Evolutionary conservation across 2,329 filamentous ascomycete genomes (phyloP).

Genomic region (Ceratocystis papillata): DNA sequence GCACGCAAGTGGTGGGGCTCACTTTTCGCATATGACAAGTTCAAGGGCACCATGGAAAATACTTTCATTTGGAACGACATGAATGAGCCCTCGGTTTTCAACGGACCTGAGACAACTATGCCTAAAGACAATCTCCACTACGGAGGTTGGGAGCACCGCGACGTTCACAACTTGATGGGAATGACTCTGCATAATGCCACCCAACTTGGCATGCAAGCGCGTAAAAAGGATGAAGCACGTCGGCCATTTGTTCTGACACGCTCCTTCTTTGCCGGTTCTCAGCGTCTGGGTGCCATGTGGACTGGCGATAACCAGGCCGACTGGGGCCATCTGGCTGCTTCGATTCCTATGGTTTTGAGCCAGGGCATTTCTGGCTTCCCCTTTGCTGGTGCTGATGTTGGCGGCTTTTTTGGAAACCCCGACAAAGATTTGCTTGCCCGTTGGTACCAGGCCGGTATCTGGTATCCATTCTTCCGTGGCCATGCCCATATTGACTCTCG

Average conservation of each 20-base stretch:
- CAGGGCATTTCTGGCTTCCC: slow-evolving; percentile 89
- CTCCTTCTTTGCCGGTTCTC: slow-evolving; percentile 82
- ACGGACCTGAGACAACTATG: slow-evolving; percentile 96
- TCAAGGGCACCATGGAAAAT: slow-evolving; percentile 77
- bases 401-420: slow-evolving; percentile 96
- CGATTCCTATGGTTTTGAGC: slow-evolving; percentile 85
- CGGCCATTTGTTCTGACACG: slow-evolving; percentile 89
- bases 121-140: slow-evolving; percentile 94
- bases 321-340: slow-evolving; percentile 82
- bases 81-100: slow-evolving; percentile 99
- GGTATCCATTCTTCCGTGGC: slow-evolving; percentile 96
- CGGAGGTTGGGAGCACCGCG: slow-evolving; percentile 89
- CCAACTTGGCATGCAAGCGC: slow-evolving; percentile 68
- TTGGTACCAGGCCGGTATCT: slow-evolving; percentile 94
- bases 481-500: slow-evolving; percentile 96
- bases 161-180: slow-evolving; percentile 91
- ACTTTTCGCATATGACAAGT: slow-evolving; percentile 77
- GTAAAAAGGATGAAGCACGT: slow-evolving; percentile 73
- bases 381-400: slow-evolving; percentile 89
- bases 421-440: slow-evolving; percentile 81
- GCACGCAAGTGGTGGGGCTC: slow-evolving; percentile 83
- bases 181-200: slow-evolving; percentile 94
- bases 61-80: slow-evolving; percentile 98
- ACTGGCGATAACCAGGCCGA: slow-evolving; percentile 93
- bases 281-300: slow-evolving; percentile 93